A percentile compares a stretch with the other conserved stretches of the same genome.
These are phyloP conservation scores for Thelonectria olida DNA, from an alignment of 2,329 filamentous ascomycete species.

Conservation along the genomic window DNA sequence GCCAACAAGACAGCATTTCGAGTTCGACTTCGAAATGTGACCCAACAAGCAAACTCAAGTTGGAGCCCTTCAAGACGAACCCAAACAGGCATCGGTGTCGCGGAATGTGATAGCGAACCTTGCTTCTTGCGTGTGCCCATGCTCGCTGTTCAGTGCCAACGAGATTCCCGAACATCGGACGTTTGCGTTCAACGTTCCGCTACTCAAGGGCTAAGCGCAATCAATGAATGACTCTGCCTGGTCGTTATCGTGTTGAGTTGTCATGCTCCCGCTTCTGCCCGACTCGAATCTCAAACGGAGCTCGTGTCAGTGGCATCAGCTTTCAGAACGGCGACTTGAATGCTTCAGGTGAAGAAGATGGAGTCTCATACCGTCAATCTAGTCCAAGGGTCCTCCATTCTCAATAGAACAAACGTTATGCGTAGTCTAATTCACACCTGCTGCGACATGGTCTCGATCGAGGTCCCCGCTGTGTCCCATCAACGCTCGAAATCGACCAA, in stretches of 20 bases:
- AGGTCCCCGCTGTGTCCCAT: conserved; percentile 21
- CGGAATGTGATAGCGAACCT: background rate
- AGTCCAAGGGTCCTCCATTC: conserved; percentile 1
- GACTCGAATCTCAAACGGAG: background rate
- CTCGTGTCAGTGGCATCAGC: background rate
- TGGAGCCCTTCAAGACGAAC: background rate
- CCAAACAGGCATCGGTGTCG: background rate
- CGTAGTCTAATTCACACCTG: conserved; percentile 8
- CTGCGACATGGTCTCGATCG: conserved; percentile 16
- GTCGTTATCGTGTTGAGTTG: conserved; percentile 11
- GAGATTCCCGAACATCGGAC: background rate
- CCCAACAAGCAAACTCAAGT: conserved; percentile 5
- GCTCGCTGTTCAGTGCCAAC: background rate
- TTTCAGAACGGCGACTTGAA: background rate
- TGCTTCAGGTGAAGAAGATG: background rate
- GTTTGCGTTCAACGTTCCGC: background rate
- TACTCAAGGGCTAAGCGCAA: background rate
- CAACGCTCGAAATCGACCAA: conserved; percentile 23
- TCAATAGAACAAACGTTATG: background rate
- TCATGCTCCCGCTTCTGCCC: conserved; percentile 6
- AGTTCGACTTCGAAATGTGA: conserved; percentile 1
- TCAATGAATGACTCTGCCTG: background rate
- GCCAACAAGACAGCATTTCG: background rate
- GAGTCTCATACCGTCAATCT: background rate
- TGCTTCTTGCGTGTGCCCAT: background rate